Percentiles rank a stretch among this genome's conserved stretches.
phyloP scores from a whole-genome alignment of 139 green algal genomes.

The Ulvella scutata region DNA sequence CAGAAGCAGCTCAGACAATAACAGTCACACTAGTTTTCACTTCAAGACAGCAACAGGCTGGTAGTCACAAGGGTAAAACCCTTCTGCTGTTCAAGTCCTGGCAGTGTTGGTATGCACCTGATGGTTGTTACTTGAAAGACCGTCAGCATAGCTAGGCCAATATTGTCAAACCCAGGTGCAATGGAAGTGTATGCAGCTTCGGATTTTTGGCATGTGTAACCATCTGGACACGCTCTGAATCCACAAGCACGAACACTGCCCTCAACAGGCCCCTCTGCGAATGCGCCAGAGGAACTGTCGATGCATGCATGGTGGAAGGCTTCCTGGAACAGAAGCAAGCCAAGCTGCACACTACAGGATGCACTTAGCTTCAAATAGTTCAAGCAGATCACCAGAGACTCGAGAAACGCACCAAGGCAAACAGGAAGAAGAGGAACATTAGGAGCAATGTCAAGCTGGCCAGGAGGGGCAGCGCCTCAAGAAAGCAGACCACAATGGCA shows the following conservation, averaged over 20 bases:
- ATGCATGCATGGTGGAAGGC: conserved; percentile 41
- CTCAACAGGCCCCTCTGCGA: neutral
- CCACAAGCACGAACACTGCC: neutral
- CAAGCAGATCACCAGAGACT: conserved; percentile 9
- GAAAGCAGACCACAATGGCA: conserved; percentile 53
- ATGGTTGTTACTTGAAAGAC: conserved; percentile 51
- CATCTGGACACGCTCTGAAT: conserved; percentile 18
- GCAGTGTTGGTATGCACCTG: too few species aligned
- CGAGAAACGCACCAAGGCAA: conserved; percentile 23
- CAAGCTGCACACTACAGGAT: conserved; percentile 3
- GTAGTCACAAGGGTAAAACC: too few species aligned
- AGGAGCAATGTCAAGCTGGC: conserved; percentile 37
- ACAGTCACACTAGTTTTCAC: too few species aligned
- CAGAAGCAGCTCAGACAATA: too few species aligned
- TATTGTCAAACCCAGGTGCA: conserved; percentile 47
- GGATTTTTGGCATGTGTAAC: conserved; percentile 28
- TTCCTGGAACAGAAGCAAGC: conserved; percentile 36
- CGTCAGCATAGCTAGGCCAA: conserved; percentile 33
- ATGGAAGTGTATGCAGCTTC: neutral
- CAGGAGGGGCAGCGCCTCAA: conserved; percentile 58
- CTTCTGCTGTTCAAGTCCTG: too few species aligned
- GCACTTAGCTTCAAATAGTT: too few species aligned
- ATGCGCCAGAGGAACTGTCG: conserved; percentile 9
- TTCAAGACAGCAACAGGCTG: too few species aligned
- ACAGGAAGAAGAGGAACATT: conserved; percentile 57